Evolutionary conservation across 1,284 basidiomycete genomes (phyloP).

Genomic region (Austroboletus rostrupii): DNA sequence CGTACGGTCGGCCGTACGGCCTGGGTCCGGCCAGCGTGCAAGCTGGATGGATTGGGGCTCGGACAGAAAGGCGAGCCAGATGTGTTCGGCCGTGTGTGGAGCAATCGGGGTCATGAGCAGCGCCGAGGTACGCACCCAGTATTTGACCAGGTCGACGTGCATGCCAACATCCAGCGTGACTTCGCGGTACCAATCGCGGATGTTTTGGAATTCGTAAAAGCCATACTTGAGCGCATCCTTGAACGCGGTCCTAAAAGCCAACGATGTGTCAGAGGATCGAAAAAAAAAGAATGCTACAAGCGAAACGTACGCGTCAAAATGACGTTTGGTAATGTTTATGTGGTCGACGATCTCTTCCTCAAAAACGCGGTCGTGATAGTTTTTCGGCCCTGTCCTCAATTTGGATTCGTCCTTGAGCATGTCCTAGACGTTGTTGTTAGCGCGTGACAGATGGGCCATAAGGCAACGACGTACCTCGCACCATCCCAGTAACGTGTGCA

Average conservation of each 20-base stretch:
- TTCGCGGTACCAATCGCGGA: constrained; percentile 95
- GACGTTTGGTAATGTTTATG: constrained; percentile 74
- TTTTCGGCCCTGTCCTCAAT: constrained; percentile 68
- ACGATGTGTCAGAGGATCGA: constrained; percentile 1
- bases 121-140: constrained; percentile 82
- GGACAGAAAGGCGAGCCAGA: constrained; percentile 78
- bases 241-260: constrained; percentile 74
- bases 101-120: constrained; percentile 87
- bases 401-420: constrained; percentile 65
- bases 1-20: constrained; percentile 52
- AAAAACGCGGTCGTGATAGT: constrained; percentile 85
- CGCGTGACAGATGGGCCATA: neutral
- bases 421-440: constrained; percentile 49
- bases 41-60: constrained; percentile 76
- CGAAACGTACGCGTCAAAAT: constrained; percentile 71
- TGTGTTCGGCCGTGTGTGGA: constrained; percentile 93
- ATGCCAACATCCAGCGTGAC: constrained; percentile 87
- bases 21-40: constrained; percentile 75
- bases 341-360: constrained; percentile 89
- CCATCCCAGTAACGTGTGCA: constrained; percentile 92
- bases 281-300: neutral
- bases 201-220: constrained; percentile 93
- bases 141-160: constrained; percentile 76
- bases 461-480: constrained; percentile 63
- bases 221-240: constrained; percentile 95